Conservation (phyloP, 371 early-diverging fungal genomes). For the Saksenaea vasiformis region DNA sequence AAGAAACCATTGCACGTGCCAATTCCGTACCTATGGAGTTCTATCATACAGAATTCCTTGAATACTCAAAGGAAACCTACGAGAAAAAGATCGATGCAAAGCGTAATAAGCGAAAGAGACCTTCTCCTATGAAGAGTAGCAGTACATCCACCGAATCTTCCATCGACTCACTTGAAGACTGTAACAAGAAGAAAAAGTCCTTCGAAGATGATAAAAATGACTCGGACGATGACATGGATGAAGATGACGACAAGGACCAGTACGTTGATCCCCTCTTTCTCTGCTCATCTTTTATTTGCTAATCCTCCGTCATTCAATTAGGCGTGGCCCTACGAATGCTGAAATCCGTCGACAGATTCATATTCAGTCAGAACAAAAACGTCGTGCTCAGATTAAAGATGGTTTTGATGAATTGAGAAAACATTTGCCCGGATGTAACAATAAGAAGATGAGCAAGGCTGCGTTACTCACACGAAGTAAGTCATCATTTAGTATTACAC, state of each 20-base stretch:
- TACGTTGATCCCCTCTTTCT: neutral
- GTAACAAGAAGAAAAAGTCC: conserved; percentile 25
- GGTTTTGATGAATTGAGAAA: conserved; percentile 57
- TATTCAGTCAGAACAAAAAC: conserved; percentile 56
- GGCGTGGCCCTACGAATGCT: conserved; percentile 22
- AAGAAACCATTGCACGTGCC: conserved; percentile 50
- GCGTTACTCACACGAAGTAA: conserved; percentile 55
- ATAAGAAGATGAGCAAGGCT: conserved; percentile 62
- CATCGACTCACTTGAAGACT: conserved; percentile 7
- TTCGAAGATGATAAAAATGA: conserved; percentile 29
- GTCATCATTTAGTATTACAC: too few relatives aligned
- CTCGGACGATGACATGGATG: conserved; percentile 21
- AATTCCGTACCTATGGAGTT: conserved; percentile 53
- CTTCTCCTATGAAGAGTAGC: conserved; percentile 10
- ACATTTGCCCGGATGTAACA: conserved; percentile 52
- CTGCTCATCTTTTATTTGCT: neutral
- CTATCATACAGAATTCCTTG: conserved; percentile 52
- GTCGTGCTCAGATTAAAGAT: conserved; percentile 55
- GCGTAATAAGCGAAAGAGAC: conserved; percentile 46
- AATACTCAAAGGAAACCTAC: conserved; percentile 52
- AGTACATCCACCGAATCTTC: neutral
- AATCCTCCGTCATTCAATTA: conserved; percentile 5
- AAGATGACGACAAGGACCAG: conserved; percentile 27
- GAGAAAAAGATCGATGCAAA: conserved; percentile 47
- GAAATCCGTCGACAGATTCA: conserved; percentile 55